Conservation (phyloP, 495 filamentous ascomycete genomes). For the Talaromyces wortmannii region DNA sequence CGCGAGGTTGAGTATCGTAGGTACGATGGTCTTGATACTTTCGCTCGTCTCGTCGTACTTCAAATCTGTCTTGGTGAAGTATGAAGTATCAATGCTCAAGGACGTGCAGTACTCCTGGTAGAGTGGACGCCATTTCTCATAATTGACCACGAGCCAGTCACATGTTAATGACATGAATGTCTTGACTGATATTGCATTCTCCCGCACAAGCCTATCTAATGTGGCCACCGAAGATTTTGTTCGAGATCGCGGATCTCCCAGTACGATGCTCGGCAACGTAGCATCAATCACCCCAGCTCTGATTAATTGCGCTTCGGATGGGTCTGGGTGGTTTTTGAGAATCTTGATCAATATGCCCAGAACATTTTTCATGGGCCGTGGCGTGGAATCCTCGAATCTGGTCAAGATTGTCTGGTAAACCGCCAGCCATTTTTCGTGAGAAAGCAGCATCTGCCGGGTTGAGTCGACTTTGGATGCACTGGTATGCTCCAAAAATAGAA, state of each 20-base stretch:
- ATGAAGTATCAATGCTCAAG: conserved; percentile 14
- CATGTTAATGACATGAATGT: conserved; percentile 23
- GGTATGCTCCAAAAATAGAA: conserved; percentile 40
- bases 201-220: conserved; percentile 35
- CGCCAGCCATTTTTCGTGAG: conserved; percentile 45
- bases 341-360: conserved; percentile 51
- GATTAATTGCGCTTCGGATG: conserved; percentile 13
- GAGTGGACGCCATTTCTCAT: conserved; percentile 18
- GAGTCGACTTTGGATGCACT: conserved; percentile 21
- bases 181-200: conserved; percentile 20
- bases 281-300: conserved; percentile 15
- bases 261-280: conserved; percentile 27
- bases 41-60: conserved; percentile 1
- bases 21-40: conserved; percentile 11
- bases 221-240: conserved; percentile 33
- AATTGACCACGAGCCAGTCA: conserved; percentile 25
- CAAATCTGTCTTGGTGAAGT: conserved; percentile 7
- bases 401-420: conserved; percentile 67
- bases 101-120: conserved; percentile 24
- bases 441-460: conserved; percentile 32
- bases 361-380: conserved; percentile 69
- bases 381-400: conserved; percentile 65
- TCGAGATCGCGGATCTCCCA: conserved; percentile 32
- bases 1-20: conserved; percentile 27
- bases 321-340: conserved; percentile 39